Evolutionary conservation across 192 early-diverging fungal species (phyloP), one percentile per base, ranked within the genome.

Genomic region (Podila clonocystis): DNA sequence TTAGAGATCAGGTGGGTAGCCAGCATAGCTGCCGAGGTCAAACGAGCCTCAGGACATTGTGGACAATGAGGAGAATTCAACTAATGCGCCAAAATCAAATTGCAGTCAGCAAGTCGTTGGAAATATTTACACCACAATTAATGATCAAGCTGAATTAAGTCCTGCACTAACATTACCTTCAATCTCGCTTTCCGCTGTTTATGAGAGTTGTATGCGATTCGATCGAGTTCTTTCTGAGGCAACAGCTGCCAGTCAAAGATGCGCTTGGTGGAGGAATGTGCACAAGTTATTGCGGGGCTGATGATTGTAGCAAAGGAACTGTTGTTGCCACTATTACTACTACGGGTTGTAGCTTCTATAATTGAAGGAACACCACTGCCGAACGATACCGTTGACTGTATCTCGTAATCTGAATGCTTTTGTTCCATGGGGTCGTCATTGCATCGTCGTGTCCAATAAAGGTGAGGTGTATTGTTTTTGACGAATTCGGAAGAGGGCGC

Each of bases 11-110:
- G 17, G 36, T 76, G 74, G 4, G 63, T 69, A 2, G 60, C 26
- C 15, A 76, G 74, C 74, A 70, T 76, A 20, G 63, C 41, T 41
- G 57, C 65, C 19, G 74, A 76, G 22, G 67, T 76, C 7, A 76
- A 69, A 20, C 22, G 67, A 11, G 62, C 57, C 9, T 59, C 50
- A n/a, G 74, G 74, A 30, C 74, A 76, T 15, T 65, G 50, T 20
- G 24, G 12, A 41, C 74, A 76, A 19, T 0, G 63, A 20, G 74
- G 74, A 3, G 74, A 68, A 19, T 65, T 58, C 7, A 28, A 59
- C 73, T 74, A 33, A 15, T 22, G 34, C 6, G 34, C 8, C 34
- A 45, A 45, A 12, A 45, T 45, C 15, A 12, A 45, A 45, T 15
- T 45, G 15, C 41, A 17, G 4, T 45, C 15, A 45, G 41, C 4